A percentile compares a stretch with the other conserved stretches of the same genome.
phyloP scores from a whole-genome alignment of 2,329 filamentous ascomycete genomes.

The Colletotrichum euphorbiae region DNA sequence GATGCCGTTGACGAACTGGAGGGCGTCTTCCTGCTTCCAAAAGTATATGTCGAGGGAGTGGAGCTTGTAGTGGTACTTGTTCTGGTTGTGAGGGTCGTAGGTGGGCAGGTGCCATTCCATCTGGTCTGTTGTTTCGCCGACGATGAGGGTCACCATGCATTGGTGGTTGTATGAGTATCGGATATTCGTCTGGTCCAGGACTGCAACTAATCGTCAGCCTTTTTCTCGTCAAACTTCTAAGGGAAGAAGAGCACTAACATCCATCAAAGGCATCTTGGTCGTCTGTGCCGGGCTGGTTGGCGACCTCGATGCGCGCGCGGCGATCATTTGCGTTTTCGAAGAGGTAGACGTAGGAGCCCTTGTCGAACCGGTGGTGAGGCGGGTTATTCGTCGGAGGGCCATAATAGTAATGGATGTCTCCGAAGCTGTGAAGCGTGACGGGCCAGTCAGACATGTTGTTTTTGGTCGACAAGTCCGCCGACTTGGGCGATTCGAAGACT shows the following conservation, averaged over 20 bases:
- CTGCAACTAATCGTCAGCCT: constrained; percentile 55
- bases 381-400: constrained; percentile 73
- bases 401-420: constrained; percentile 84
- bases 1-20: constrained; percentile 76
- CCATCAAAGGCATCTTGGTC: constrained; percentile 85
- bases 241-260: constrained; percentile 62
- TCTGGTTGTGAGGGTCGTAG: constrained; percentile 78
- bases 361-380: constrained; percentile 84
- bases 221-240: too few relatives aligned
- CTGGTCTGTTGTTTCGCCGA: constrained; percentile 64
- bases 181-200: constrained; percentile 73
- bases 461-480: not conserved
- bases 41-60: constrained; percentile 84
- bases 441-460: constrained; percentile 42
- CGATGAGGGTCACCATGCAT: constrained; percentile 74
- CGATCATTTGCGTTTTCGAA: constrained; percentile 78
- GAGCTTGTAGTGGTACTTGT: constrained; percentile 82
- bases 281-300: constrained; percentile 78
- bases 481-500: not conserved
- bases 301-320: constrained; percentile 78
- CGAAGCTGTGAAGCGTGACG: constrained; percentile 66
- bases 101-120: constrained; percentile 82
- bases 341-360: constrained; percentile 82
- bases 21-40: constrained; percentile 79
- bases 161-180: constrained; percentile 81